phyloP scores from a whole-genome alignment of 306 rosid species.

The Parietaria judaica region DNA sequence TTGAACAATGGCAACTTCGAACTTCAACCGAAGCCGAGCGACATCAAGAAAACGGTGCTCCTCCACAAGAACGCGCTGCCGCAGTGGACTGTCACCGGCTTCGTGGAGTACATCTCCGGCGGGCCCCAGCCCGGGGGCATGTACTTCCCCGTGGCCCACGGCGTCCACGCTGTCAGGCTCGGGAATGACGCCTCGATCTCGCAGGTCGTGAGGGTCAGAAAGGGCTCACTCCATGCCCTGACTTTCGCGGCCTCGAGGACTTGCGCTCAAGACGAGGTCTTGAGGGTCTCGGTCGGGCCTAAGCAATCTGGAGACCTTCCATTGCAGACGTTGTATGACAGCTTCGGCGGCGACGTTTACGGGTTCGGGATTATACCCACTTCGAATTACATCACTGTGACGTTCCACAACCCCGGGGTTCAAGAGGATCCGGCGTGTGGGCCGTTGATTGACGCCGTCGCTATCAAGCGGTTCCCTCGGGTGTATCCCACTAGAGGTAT shows the following conservation, averaged over 20 bases:
- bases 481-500: slow-evolving; percentile 70
- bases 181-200: slow-evolving; percentile 88
- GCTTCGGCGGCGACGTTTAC: slow-evolving; percentile 72
- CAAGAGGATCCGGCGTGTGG: slow-evolving; percentile 94
- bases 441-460: slow-evolving; percentile 89
- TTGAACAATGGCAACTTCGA: slow-evolving; percentile 87
- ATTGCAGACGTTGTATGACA: slow-evolving; percentile 71
- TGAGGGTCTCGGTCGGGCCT: slow-evolving; percentile 66
- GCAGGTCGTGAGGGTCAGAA: slow-evolving; percentile 58
- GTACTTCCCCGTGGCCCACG: slow-evolving; percentile 77
- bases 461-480: slow-evolving; percentile 69
- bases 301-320: slow-evolving; percentile 71
- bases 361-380: slow-evolving; percentile 70
- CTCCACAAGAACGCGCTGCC: slow-evolving; percentile 62
- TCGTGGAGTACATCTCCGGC: slow-evolving; percentile 78
- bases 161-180: slow-evolving; percentile 86
- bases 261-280: slow-evolving; percentile 89
- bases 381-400: slow-evolving; percentile 38
- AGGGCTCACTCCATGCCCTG: slow-evolving; percentile 58
- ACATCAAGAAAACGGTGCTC: slow-evolving; percentile 54
- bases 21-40: slow-evolving; percentile 45
- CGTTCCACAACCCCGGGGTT: slow-evolving; percentile 84
- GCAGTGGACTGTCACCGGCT: slow-evolving; percentile 78
- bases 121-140: slow-evolving; percentile 96
- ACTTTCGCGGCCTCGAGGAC: slow-evolving; percentile 94